A percentile compares a stretch with the other conserved stretches of the same genome.
phyloP scores from a whole-genome alignment of 2,329 filamentous ascomycete genomes.

The Xylaria sp. region DNA sequence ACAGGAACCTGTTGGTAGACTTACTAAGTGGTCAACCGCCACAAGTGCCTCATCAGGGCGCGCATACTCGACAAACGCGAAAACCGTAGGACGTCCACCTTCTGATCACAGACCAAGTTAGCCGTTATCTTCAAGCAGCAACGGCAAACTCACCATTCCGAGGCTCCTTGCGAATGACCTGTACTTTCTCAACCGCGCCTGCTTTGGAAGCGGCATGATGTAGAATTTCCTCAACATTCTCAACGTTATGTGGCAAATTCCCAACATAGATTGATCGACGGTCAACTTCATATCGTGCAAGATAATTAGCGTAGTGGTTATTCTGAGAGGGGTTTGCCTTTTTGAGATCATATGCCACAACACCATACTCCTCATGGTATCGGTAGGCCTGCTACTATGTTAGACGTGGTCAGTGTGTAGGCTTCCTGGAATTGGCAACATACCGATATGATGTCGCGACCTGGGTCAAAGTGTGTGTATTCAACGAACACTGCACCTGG shows the following conservation, averaged over 20 bases:
- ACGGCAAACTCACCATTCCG: slow-evolving; percentile 8
- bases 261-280: slow-evolving; percentile 45
- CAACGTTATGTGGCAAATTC: slow-evolving; percentile 36
- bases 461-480: slow-evolving; percentile 57
- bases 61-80: slow-evolving; percentile 49
- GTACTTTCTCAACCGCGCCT: slow-evolving; percentile 39
- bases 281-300: slow-evolving; percentile 42
- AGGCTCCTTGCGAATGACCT: slow-evolving; percentile 39
- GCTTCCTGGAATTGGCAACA: slow-evolving; percentile 31
- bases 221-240: slow-evolving; percentile 36
- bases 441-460: slow-evolving; percentile 56
- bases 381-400: slow-evolving; percentile 41
- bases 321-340: slow-evolving; percentile 33
- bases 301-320: slow-evolving; percentile 40
- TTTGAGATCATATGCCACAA: slow-evolving; percentile 44
- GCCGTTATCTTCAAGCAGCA: slow-evolving; percentile 2
- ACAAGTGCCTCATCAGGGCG: slow-evolving; percentile 46
- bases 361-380: slow-evolving; percentile 40
- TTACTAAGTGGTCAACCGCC: slow-evolving; percentile 46
- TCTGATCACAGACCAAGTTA: slow-evolving; percentile 19
- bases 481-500: slow-evolving; percentile 51
- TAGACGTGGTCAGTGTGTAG: slow-evolving; percentile 10
- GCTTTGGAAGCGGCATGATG: slow-evolving; percentile 31
- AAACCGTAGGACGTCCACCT: slow-evolving; percentile 33
- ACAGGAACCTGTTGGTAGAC: slow-evolving; percentile 25